Conservation (phyloP, 148 eudicot genomes). For the Talinum fruticosum region DNA sequence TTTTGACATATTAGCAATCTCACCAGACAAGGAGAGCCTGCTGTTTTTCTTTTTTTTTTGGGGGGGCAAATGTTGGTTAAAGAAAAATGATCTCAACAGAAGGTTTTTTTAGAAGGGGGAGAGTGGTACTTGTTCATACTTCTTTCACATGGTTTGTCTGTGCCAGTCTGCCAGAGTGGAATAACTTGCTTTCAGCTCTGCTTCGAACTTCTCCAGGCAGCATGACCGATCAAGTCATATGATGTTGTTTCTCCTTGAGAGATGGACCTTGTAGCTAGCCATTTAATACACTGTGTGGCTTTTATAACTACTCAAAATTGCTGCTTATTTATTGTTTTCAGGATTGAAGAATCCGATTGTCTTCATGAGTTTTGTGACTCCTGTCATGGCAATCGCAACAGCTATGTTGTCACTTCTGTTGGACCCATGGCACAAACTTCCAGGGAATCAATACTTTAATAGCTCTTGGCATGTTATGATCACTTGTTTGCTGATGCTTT, state of each 20-base stretch:
- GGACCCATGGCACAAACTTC: conserved; percentile 91
- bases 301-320: conserved; percentile 9
- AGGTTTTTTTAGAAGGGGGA: too few species aligned
- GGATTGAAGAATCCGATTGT: conserved; percentile 92
- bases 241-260: not conserved
- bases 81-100: too few species aligned
- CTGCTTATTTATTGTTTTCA: conserved; percentile 24
- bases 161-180: not conserved
- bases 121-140: not conserved
- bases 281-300: not conserved
- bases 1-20: too few species aligned
- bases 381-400: conserved; percentile 84
- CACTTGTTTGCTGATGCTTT: conserved; percentile 88
- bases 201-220: not conserved
- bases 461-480: conserved; percentile 63
- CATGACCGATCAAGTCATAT: not conserved
- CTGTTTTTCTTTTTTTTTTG: too few species aligned
- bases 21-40: too few species aligned
- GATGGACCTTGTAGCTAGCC: not conserved
- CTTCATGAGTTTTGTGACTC: conserved; percentile 94
- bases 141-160: not conserved
- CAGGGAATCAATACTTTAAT: conserved; percentile 58
- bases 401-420: conserved; percentile 65
- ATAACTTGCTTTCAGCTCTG: not conserved
- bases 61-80: too few species aligned